Base-by-base conservation (phyloP, 768 basidiomycete genomes). In the Boletus fagicola region DNA sequence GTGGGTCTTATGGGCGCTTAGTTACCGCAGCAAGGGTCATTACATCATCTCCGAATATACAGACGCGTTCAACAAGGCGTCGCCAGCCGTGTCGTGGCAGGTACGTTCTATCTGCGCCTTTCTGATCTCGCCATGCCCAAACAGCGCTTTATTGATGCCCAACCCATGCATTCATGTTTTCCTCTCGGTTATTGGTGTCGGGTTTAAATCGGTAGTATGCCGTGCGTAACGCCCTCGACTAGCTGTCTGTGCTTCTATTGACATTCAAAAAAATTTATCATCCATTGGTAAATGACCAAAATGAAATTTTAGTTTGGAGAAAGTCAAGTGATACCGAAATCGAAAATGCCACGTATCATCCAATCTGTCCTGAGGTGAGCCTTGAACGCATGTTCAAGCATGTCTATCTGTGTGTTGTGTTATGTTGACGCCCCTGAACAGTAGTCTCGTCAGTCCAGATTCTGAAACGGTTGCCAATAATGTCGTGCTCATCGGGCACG, bases 401-500 rank as follows among this genome's bases (percentile, higher is more conserved):
- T 28, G 59, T 61, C 30, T 20, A n/a, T 16, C 51, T 50, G 45
- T 3, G 26, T 38, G 33, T 28, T 22, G 15, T 39, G 20, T 30
- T 12, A 11, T 48, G 28, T n/a, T 63, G 52, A 61, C 9, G 8
- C 28, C 54, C 15, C 28, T 49, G 59, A 9, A 38, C 74, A 90
- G 88, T 62, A 88, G 87, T 64, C 79, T 92, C 22, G 75, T 82
- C 7, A 87, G 84, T 62, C 91, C 90, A 0, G 90, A 92, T 65
- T 85, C 87, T 1, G 91, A 93, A 64, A 86, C 83, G 15, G 72
- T 76, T 0, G 68, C 86, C 24, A 92, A 92, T 65, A 76, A 76
- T 20, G 82, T 93, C 36, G 87, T 92, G 16, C 75, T 93, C 6
- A 82, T 93, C 13, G 86, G 78, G 2, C 88, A 91, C 64, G 79